Base-by-base conservation (phyloP, 495 filamentous ascomycete species). In the Mytilinidion resinicola region DNA sequence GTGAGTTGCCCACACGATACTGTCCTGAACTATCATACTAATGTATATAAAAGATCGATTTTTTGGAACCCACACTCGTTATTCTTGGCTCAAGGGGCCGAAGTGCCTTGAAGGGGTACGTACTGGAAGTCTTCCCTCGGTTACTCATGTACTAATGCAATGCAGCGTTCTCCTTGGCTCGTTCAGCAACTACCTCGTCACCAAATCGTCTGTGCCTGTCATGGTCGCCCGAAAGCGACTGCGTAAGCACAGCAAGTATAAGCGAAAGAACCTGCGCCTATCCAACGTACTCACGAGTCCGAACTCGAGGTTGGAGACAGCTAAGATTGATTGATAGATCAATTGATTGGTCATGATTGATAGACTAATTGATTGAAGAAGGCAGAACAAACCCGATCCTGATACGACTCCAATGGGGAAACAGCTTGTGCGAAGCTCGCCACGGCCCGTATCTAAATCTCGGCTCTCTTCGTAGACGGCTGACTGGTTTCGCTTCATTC, bases 141-240 rank as follows among this genome's bases (percentile, higher is more conserved):
- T 19, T 69, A 49, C 9, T 25, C 33, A 25, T 49, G 17, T 14
- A 42, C 39, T 49, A 62, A 53, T 59, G 46, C 60, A 17, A 57
- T 17, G 9, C 60, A 93, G 90, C 65, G 90, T 95, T 25, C 82
- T 98, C 34, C 80, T 97, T 15, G 93, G 93, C 15, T 96, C 91
- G 2, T 97, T 98, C 72, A 92, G 88, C 54, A 96, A 96, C 69
- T 98, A 98, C 69, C 80, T 98, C 10, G 89, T 98, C 25, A 91
- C 89, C 43, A 96, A 96, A 73, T 91, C 87, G 51, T 95, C 89
- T 7, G 90, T 96, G n/a, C 93, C 93, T n/a, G 72, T 75, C 25
- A 75, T 75, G 72, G 72, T 75, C 0, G 72, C 72, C 15, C 63
- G 72, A 36, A 75, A 73, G 63, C 69, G 69, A 48, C 65, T 75